Conservation (phyloP, 148 eudicot genomes). For the Vaccinium myrtillus region DNA sequence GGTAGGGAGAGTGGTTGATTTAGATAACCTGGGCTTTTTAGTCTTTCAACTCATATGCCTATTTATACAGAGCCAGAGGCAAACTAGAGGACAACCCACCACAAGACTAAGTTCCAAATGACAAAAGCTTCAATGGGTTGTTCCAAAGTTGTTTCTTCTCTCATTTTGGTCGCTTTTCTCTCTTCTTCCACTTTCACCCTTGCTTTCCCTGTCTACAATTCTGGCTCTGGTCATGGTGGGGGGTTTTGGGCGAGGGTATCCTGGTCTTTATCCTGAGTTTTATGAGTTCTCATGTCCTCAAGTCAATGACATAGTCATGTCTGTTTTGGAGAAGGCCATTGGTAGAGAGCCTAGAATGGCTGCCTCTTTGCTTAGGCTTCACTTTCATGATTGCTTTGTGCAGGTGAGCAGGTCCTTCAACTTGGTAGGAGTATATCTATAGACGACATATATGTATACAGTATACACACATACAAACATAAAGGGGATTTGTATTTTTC, state of each 20-base stretch:
- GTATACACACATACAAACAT: not conserved
- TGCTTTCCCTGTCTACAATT: slow-evolving; percentile 48
- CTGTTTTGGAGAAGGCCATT: slow-evolving; percentile 61
- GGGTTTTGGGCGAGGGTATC: slow-evolving; percentile 19
- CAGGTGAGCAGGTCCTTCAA: slow-evolving; percentile 76
- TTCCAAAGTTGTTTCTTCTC: slow-evolving; percentile 24
- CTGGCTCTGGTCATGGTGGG: slow-evolving; percentile 33
- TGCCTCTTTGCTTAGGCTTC: slow-evolving; percentile 85
- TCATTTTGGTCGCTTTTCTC: slow-evolving; percentile 17
- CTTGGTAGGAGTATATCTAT: not conserved
- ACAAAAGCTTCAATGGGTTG: slow-evolving; percentile 34
- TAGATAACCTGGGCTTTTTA: slow-evolving; percentile 14
- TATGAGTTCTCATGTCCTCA: slow-evolving; percentile 78
- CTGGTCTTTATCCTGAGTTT: slow-evolving; percentile 52
- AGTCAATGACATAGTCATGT: slow-evolving; percentile 73
- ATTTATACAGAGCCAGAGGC: not conserved
- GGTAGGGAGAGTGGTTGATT: slow-evolving; percentile 47
- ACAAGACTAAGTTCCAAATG: slow-evolving; percentile 5
- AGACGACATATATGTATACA: not conserved
- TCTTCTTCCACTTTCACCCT: slow-evolving; percentile 30
- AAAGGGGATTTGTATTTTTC: not conserved
- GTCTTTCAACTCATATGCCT: slow-evolving; percentile 9
- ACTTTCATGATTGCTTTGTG: slow-evolving; percentile 89
- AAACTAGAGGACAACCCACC: slow-evolving; percentile 11
- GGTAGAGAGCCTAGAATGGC: slow-evolving; percentile 75